Evolutionary conservation across 257 asterid genomes (phyloP).

Genomic region (Primulina tabacum): DNA sequence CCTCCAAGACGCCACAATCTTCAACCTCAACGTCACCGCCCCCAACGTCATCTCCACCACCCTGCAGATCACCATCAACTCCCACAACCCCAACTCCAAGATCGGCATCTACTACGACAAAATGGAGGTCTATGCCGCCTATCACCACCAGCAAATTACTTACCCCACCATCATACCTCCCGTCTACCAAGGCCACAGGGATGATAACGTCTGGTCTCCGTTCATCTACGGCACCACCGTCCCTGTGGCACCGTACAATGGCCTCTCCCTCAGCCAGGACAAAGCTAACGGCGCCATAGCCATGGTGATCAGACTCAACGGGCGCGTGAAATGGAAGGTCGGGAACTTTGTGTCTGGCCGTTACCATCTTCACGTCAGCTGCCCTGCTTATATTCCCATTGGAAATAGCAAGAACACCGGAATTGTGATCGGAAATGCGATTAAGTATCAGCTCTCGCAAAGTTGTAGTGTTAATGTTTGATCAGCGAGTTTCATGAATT

Average conservation of each 20-base stretch:
- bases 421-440: slow-evolving; percentile 47
- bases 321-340: slow-evolving; percentile 72
- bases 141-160: slow-evolving; percentile 75
- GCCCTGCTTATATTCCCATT: slow-evolving; percentile 66
- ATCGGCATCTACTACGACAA: slow-evolving; percentile 76
- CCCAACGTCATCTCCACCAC: slow-evolving; percentile 73
- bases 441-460: slow-evolving; percentile 68
- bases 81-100: slow-evolving; percentile 68
- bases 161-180: slow-evolving; percentile 59
- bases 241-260: slow-evolving; percentile 84
- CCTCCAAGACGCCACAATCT: slow-evolving; percentile 97
- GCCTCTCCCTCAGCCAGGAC: slow-evolving; percentile 49
- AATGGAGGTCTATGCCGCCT: slow-evolving; percentile 48
- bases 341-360: slow-evolving; percentile 59
- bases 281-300: slow-evolving; percentile 52
- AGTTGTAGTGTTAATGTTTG: slow-evolving; percentile 59
- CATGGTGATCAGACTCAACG: slow-evolving; percentile 48
- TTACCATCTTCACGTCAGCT: slow-evolving; percentile 73
- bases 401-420: slow-evolving; percentile 45
- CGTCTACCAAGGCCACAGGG: slow-evolving; percentile 81
- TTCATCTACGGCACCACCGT: slow-evolving; percentile 58
- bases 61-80: slow-evolving; percentile 65
- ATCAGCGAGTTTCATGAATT: background rate
- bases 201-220: slow-evolving; percentile 77
- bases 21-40: slow-evolving; percentile 68